Conservation (phyloP, 176 grass and related monocot species). For the Carex pumila region DNA sequence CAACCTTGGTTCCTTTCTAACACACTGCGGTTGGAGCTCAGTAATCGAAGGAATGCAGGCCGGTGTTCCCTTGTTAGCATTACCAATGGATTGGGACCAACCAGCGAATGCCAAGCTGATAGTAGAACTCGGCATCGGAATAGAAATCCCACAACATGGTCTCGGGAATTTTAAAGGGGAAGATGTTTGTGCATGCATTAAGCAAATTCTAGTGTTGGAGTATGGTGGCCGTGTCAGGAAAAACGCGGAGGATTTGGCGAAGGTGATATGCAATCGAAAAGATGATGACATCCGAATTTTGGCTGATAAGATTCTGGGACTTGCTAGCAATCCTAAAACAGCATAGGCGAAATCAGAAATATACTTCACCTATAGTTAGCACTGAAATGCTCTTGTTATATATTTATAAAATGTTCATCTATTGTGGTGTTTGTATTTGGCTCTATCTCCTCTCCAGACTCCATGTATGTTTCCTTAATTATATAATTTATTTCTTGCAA, state of each 20-base stretch:
- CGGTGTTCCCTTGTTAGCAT: constrained; percentile 46
- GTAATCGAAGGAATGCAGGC: constrained; percentile 45
- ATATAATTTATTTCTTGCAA: not conserved
- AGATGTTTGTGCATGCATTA: constrained; percentile 33
- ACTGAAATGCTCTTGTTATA: too few species aligned
- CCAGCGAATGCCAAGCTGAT: constrained; percentile 40
- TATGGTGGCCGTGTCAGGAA: not conserved
- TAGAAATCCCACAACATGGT: constrained; percentile 16
- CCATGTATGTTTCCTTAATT: not conserved
- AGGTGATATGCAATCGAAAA: constrained; percentile 31
- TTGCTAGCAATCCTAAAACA: not conserved
- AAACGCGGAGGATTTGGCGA: constrained; percentile 23
- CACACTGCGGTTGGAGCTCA: constrained; percentile 89
- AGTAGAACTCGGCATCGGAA: constrained; percentile 46
- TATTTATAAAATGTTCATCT: too few species aligned
- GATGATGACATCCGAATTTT: constrained; percentile 18
- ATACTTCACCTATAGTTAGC: too few species aligned
- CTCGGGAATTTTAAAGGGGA: constrained; percentile 43
- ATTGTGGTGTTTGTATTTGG: not conserved
- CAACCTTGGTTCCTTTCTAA: constrained; percentile 45
- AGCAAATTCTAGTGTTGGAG: not conserved
- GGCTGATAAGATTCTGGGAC: constrained; percentile 26
- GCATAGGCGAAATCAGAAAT: not conserved
- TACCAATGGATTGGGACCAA: constrained; percentile 59
- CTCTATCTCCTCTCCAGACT: not conserved